These are phyloP conservation scores for Fusarium xyrophilum DNA, from an alignment of 2,329 filamentous ascomycete species.

Conservation along the genomic window DNA sequence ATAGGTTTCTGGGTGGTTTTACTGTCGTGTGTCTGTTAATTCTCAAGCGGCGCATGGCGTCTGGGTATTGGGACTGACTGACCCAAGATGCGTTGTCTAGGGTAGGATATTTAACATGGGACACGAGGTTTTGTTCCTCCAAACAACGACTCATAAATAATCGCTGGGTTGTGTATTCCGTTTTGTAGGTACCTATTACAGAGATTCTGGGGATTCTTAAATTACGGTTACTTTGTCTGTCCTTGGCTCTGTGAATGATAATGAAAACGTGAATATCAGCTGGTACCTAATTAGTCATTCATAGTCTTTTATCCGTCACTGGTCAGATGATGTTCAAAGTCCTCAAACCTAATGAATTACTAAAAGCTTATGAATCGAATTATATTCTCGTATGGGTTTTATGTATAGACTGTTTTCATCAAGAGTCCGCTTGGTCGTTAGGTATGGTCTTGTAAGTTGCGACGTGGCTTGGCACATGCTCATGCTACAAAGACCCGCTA, in stretches of 20 bases:
- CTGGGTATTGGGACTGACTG: background rate
- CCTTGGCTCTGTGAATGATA: background rate
- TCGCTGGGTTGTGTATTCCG: background rate
- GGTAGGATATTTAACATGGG: constrained; percentile 1
- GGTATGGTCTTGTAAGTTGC: background rate
- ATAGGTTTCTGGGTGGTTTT: no score
- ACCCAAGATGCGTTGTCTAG: constrained; percentile 3
- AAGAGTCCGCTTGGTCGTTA: background rate
- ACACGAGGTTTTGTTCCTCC: background rate
- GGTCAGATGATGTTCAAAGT: background rate
- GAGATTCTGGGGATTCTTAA: background rate
- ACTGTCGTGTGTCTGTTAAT: background rate
- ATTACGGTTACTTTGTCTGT: background rate
- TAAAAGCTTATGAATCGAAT: background rate
- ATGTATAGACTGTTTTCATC: background rate
- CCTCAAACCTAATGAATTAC: no score
- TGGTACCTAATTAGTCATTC: no score
- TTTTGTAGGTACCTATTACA: fast-evolving
- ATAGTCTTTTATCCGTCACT: background rate
- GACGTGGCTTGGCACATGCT: constrained; percentile 41
- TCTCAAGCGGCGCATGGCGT: constrained; percentile 14
- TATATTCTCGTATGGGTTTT: background rate
- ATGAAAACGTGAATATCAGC: no score
- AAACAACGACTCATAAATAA: background rate
- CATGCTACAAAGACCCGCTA: constrained; percentile 38